Evolutionary conservation across 345 rosid species (phyloP).

Genomic region (Melastoma malabathricum): DNA sequence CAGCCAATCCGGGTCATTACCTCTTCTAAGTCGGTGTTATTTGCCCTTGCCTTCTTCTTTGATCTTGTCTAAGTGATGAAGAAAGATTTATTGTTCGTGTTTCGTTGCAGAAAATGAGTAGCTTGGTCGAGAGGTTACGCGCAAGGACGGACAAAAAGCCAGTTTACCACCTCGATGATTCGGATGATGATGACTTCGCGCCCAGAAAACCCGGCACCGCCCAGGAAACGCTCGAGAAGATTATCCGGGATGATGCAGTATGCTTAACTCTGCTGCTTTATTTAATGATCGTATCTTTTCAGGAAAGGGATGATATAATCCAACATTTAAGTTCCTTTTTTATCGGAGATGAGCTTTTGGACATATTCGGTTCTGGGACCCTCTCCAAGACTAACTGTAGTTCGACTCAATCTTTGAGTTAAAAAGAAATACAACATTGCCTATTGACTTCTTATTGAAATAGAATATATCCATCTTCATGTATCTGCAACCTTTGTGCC

Average conservation of each 20-base stretch:
- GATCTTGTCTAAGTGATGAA: too few species aligned
- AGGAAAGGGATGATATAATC: too few species aligned
- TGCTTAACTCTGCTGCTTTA: constrained; percentile 9
- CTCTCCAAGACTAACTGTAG: too few species aligned
- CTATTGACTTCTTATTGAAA: too few species aligned
- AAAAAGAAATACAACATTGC: too few species aligned
- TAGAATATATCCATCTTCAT: not conserved
- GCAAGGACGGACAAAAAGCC: constrained; percentile 79
- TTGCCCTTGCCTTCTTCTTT: too few species aligned
- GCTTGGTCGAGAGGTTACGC: constrained; percentile 94
- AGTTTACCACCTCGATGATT: constrained; percentile 75
- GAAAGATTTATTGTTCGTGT: too few species aligned
- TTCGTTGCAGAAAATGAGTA: constrained; percentile 72
- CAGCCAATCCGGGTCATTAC: too few species aligned
- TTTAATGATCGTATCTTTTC: not conserved
- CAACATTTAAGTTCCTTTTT: too few species aligned
- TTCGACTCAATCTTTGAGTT: too few species aligned
- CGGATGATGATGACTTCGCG: constrained; percentile 77
- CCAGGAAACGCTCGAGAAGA: constrained; percentile 50
- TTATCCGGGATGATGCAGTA: constrained; percentile 76
- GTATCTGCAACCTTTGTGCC: not conserved
- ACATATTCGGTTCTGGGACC: not conserved
- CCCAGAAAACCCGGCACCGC: constrained; percentile 32
- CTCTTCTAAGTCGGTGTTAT: too few species aligned
- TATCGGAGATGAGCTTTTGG: too few species aligned